Percentiles rank a stretch among this genome's conserved stretches.
phyloP scores from a whole-genome alignment of 1,139 yeast genomes.

The Hanseniaspora sp. region DNA sequence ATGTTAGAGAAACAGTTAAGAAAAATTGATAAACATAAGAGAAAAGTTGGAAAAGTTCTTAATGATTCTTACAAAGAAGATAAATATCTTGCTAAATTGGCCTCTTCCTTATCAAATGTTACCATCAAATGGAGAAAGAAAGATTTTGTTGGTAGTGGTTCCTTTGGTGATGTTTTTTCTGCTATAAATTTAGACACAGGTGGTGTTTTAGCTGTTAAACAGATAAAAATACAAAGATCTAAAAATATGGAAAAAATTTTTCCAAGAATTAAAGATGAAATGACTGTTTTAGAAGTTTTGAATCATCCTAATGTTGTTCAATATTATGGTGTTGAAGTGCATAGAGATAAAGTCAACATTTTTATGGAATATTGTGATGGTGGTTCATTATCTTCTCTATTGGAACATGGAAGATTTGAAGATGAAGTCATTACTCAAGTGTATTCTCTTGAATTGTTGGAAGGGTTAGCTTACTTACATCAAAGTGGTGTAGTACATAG shows the following conservation, averaged over 20 bases:
- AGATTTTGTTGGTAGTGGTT: constrained; percentile 84
- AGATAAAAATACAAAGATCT: constrained; percentile 79
- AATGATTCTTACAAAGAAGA: constrained; percentile 82
- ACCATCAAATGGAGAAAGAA: constrained; percentile 98
- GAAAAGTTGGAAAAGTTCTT: constrained; percentile 71
- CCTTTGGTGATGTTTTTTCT: constrained; percentile 88
- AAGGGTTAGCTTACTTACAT: constrained; percentile 89
- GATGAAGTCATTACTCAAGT: constrained; percentile 90
- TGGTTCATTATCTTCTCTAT: constrained; percentile 74
- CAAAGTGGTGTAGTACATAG: constrained; percentile 94
- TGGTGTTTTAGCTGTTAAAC: constrained; percentile 94
- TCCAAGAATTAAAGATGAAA: constrained; percentile 85
- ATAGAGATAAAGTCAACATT: constrained; percentile 84
- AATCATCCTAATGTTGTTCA: constrained; percentile 94
- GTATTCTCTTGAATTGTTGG: constrained; percentile 83
- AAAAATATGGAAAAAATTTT: constrained; percentile 77
- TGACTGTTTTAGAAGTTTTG: constrained; percentile 90
- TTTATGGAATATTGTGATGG: constrained; percentile 98
- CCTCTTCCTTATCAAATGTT: constrained; percentile 80
- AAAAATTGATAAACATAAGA: constrained; percentile 26
- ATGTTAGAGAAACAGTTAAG: constrained; percentile 25
- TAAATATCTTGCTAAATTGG: constrained; percentile 73
- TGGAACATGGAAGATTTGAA: constrained; percentile 86
- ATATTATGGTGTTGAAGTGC: constrained; percentile 94
- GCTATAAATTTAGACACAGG: constrained; percentile 92